These are phyloP conservation scores for Trichosporon ovoides DNA, from an alignment of 1,284 basidiomycete genomes.

Conservation along the genomic window DNA sequence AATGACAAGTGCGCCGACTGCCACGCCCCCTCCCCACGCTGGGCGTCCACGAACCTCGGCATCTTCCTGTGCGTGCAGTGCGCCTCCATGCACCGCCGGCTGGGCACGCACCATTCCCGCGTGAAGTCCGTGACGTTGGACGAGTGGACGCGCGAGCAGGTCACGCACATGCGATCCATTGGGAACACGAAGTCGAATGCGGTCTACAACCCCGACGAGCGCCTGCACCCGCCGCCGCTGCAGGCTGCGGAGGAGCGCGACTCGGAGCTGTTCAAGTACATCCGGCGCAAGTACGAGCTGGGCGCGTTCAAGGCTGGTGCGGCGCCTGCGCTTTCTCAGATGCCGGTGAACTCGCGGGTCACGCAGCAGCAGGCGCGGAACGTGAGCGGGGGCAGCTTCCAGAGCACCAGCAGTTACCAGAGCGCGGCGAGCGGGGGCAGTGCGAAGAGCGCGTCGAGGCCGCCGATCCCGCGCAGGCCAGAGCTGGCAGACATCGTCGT, in stretches of 20 bases:
- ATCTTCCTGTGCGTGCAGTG: slow-evolving; percentile 43
- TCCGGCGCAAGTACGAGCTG: slow-evolving; percentile 45
- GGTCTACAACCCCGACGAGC: slow-evolving; percentile 45
- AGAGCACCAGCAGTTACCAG: not conserved
- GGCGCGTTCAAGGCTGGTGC: slow-evolving; percentile 38
- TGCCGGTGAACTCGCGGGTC: slow-evolving; percentile 13
- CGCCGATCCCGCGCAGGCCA: not conserved
- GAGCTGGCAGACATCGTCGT: slow-evolving; percentile 5
- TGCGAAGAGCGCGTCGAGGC: not conserved
- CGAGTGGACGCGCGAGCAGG: slow-evolving; percentile 46
- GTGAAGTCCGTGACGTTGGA: slow-evolving; percentile 49
- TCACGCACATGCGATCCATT: slow-evolving; percentile 33
- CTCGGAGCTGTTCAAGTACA: slow-evolving; percentile 45
- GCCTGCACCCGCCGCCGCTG: slow-evolving; percentile 38
- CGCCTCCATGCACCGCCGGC: slow-evolving; percentile 43
- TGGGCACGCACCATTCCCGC: slow-evolving; percentile 46
- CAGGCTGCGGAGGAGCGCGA: slow-evolving; percentile 38
- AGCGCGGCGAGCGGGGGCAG: not conserved
- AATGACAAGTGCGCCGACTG: slow-evolving; percentile 49
- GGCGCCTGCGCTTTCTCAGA: slow-evolving; percentile 9
- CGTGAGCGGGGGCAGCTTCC: not conserved
- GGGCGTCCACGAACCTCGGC: slow-evolving; percentile 47
- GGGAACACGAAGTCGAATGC: slow-evolving; percentile 44
- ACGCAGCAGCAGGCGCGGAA: slow-evolving; percentile 12
- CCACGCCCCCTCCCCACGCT: slow-evolving; percentile 39